Percentiles rank a stretch among this genome's conserved stretches.
Evolutionary conservation across 2,329 filamentous ascomycete genomes (phyloP).

Genomic region (Pezicula neosporulosa): DNA sequence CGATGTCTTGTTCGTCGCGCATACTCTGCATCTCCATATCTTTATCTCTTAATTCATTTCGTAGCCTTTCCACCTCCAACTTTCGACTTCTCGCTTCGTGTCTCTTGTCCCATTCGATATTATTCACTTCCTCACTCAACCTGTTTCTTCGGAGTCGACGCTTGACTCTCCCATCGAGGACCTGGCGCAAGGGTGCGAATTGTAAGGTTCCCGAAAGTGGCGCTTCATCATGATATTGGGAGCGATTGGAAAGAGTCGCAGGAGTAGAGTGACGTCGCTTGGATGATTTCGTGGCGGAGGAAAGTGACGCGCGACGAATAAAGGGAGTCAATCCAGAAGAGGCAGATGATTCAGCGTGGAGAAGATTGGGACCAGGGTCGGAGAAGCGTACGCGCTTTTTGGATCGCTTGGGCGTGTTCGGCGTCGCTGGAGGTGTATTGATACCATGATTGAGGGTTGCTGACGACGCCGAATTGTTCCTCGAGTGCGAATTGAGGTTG

Average conservation of each 20-base stretch:
- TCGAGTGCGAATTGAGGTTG: constrained; percentile 13
- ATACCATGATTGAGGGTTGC: constrained; percentile 15
- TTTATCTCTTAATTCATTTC: constrained; percentile 36
- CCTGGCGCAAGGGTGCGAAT: constrained; percentile 49
- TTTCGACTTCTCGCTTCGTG: constrained; percentile 34
- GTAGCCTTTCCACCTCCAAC: constrained; percentile 47
- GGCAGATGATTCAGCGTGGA: constrained; percentile 14
- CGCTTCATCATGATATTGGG: constrained; percentile 14
- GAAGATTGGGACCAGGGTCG: constrained; percentile 44
- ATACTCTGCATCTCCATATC: constrained; percentile 26
- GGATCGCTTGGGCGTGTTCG: constrained; percentile 22
- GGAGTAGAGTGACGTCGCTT: constrained; percentile 46
- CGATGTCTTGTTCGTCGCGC: constrained; percentile 23
- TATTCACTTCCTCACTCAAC: constrained; percentile 56
- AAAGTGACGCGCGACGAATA: constrained; percentile 48
- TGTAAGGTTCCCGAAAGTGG: constrained; percentile 36
- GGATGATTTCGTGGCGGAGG: constrained; percentile 25
- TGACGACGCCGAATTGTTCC: constrained; percentile 12
- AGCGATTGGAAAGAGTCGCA: constrained; percentile 17
- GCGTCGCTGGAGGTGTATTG: constrained; percentile 24
- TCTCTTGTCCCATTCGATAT: constrained; percentile 44
- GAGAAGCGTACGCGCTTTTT: constrained; percentile 57
- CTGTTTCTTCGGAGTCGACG: constrained; percentile 53
- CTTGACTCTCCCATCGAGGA: constrained; percentile 54
- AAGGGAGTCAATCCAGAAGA: constrained; percentile 57